A percentile compares a stretch with the other conserved stretches of the same genome.
phyloP scores from a whole-genome alignment of 306 rosid species.

The Casuarina cunninghamiana region DNA sequence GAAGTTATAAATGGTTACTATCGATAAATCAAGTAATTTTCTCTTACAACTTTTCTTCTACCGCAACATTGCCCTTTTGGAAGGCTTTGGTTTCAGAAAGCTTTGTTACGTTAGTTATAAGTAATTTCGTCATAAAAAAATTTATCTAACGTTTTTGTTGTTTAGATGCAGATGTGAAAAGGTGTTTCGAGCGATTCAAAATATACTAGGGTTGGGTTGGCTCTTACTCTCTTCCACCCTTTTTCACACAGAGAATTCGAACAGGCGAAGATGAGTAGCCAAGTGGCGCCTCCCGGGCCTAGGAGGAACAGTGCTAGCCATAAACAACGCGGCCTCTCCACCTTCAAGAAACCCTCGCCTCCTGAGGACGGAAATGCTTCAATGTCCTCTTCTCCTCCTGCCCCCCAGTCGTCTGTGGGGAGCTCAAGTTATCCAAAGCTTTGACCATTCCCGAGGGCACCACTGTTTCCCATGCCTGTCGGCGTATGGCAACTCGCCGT shows the following conservation, averaged over 20 bases:
- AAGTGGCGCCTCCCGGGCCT: conserved; percentile 32
- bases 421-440: conserved; percentile 83
- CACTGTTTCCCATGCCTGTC: conserved; percentile 81
- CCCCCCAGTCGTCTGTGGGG: conserved; percentile 35
- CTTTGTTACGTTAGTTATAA: too few species aligned
- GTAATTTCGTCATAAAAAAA: too few species aligned
- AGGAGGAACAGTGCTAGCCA: conserved; percentile 50
- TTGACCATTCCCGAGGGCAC: conserved; percentile 90
- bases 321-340: conserved; percentile 52
- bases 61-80: too few species aligned
- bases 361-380: conserved; percentile 42
- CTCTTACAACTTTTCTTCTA: too few species aligned
- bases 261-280: conserved; percentile 58
- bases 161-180: too few species aligned
- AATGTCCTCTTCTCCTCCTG: conserved; percentile 71
- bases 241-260: background rate
- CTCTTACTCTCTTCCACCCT: too few species aligned
- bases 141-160: too few species aligned
- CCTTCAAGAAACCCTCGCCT: conserved; percentile 42
- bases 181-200: too few species aligned
- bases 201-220: too few species aligned
- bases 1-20: too few species aligned
- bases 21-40: too few species aligned
- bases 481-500: conserved; percentile 95
- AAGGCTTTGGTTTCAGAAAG: too few species aligned